Conservation (phyloP, 768 basidiomycete species). For the Boletus eberwhitei region DNA sequence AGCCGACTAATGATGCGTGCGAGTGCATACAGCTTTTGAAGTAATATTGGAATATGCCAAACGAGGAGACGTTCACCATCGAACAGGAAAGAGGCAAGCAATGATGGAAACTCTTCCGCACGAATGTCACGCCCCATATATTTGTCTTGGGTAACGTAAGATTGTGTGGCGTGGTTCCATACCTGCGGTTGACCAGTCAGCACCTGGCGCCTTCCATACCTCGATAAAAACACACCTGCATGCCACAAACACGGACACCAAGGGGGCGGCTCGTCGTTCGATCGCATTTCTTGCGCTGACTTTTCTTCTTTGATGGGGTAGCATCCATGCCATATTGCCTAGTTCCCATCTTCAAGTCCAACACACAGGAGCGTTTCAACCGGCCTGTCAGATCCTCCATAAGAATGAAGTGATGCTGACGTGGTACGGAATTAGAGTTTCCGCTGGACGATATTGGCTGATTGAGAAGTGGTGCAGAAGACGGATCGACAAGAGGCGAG, state of each 20-base stretch:
- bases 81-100: slow-evolving; percentile 79
- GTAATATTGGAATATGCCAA: slow-evolving; percentile 87
- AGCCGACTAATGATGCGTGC: slow-evolving; percentile 86
- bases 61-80: slow-evolving; percentile 81
- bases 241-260: slow-evolving; percentile 94
- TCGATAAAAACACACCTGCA: slow-evolving; percentile 73
- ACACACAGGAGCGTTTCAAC: slow-evolving; percentile 87
- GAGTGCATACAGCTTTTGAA: slow-evolving; percentile 91
- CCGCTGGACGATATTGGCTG: slow-evolving; percentile 37
- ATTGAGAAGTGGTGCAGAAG: slow-evolving; percentile 26
- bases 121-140: slow-evolving; percentile 91
- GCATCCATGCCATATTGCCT: slow-evolving; percentile 98
- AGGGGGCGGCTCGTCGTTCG: slow-evolving; percentile 87
- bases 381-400: slow-evolving; percentile 98
- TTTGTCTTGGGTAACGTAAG: slow-evolving; percentile 93
- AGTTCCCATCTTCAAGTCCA: slow-evolving; percentile 99
- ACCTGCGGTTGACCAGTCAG: slow-evolving; percentile 51
- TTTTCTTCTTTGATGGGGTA: slow-evolving; percentile 88
- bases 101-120: slow-evolving; percentile 77
- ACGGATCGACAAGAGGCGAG: slow-evolving; percentile 21
- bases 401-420: slow-evolving; percentile 96
- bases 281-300: slow-evolving; percentile 98
- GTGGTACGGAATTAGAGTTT: slow-evolving; percentile 51
- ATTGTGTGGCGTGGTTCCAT: slow-evolving; percentile 82
- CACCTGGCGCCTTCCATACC: background rate